These are phyloP conservation scores for Sphenostylis stenocarpa DNA, from an alignment of 306 rosid species.

Conservation along the genomic window DNA sequence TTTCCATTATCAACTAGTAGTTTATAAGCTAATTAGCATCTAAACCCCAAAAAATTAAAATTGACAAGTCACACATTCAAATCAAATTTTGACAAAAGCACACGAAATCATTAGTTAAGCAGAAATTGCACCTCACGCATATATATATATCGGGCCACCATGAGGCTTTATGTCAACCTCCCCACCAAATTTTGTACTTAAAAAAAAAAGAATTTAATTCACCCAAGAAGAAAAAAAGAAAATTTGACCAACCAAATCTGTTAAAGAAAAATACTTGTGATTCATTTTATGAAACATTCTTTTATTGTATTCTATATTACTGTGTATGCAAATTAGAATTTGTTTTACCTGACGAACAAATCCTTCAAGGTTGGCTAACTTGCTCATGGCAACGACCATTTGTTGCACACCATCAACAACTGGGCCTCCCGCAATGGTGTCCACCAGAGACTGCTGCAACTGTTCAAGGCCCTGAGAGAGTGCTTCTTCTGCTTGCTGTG, in stretches of 20 bases:
- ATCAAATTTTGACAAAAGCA: conserved; percentile 1
- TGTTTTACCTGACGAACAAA: conserved; percentile 73
- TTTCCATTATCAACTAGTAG: not conserved
- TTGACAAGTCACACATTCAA: conserved; percentile 10
- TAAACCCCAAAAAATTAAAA: not conserved
- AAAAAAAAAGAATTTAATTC: not conserved
- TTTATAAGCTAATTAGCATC: not conserved
- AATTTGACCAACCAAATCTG: not conserved
- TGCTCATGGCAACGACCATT: conserved; percentile 73
- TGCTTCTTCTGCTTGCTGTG: conserved; percentile 89
- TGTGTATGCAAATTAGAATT: too few species aligned
- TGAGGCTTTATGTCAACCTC: conserved; percentile 12
- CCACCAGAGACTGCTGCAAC: conserved; percentile 78
- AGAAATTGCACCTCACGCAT: conserved; percentile 2
- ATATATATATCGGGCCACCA: not conserved
- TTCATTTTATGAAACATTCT: not conserved
- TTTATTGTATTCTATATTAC: too few species aligned
- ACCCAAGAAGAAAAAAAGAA: not conserved
- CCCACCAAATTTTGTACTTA: conserved; percentile 6
- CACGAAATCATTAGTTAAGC: not conserved
- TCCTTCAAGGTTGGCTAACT: conserved; percentile 82
- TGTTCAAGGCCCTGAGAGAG: conserved; percentile 87
- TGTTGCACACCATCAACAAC: conserved; percentile 74
- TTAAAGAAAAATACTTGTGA: too few species aligned
- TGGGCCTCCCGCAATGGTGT: conserved; percentile 66